Evolutionary conservation across 2,329 filamentous ascomycete species (phyloP), one percentile per base, ranked within the genome.

Genomic region (Neonectria hederae): DNA sequence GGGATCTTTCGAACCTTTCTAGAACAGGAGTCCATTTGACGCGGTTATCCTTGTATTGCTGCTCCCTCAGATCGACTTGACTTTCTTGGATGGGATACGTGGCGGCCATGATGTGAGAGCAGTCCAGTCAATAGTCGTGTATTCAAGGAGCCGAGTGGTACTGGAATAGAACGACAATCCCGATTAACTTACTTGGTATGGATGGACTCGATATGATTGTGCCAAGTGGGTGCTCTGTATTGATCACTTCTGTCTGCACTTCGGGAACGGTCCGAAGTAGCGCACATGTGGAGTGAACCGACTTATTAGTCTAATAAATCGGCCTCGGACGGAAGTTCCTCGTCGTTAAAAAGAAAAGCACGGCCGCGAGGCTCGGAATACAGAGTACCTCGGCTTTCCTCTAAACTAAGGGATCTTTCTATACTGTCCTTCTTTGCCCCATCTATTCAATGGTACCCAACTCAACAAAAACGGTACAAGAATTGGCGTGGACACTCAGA

Each of bases 1-100:
- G 58, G 6, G 67, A 63, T 4, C 65, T 53, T 46, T 77, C 74
- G 22, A 76, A 78, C 32, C 68, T 68, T 3, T 74, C 65, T 13
- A 80, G 55, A 1, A 66, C 49, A 4, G 54, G 46, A 1, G 65
- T 65, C 21, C 64, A 67, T 14, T 46, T 56, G 13, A 3, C 17
- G 22, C 40, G 43, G 24, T 65, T 62, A 7, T 54, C 30, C 19
- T 40, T 48, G 21, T 40, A 59, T 13, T 62, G 35, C 45, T 48
- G 13, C 19, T 55, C 57, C 8, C 58, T 35, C 22, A 64, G 45
- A 40, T 64, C 42, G 11, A 60, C 48, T 26, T 42, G 49, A 13
- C 52, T 60, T 5, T 32, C 17, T 21, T 59, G 46, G 17, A 62
- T 43, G n/a, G 62, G 56, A 21, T 53, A 49, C 38, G 43, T 35